A percentile compares a stretch with the other conserved stretches of the same genome.
These are phyloP conservation scores for Cyberlindnera saturnus DNA, from an alignment of 805 yeast species.

Conservation along the genomic window DNA sequence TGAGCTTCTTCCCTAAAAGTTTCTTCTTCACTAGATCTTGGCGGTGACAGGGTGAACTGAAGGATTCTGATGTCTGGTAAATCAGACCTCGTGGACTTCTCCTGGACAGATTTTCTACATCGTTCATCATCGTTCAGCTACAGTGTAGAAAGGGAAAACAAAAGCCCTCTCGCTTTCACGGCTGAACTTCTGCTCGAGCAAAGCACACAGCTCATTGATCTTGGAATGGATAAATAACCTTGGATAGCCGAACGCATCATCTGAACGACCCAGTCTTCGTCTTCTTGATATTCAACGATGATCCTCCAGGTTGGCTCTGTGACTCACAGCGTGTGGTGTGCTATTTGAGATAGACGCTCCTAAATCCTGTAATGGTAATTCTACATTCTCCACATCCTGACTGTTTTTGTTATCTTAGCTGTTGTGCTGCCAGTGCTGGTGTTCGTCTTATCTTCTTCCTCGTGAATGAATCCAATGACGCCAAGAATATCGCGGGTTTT, in stretches of 20 bases:
- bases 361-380: constrained; percentile 30
- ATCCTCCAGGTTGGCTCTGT: constrained; percentile 95
- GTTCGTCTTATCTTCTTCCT: too few relatives aligned
- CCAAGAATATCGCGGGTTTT: too few relatives aligned
- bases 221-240: constrained; percentile 67
- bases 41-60: constrained; percentile 67
- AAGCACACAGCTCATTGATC: constrained; percentile 48
- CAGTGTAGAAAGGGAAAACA: constrained; percentile 69
- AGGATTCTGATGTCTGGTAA: constrained; percentile 50
- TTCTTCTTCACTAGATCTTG: constrained; percentile 51
- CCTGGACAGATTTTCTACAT: constrained; percentile 71
- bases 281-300: constrained; percentile 88
- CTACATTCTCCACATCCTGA: not conserved
- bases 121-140: constrained; percentile 80
- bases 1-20: constrained; percentile 57
- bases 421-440: too few relatives aligned
- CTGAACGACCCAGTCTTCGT: constrained; percentile 70
- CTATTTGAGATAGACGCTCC: constrained; percentile 91
- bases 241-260: constrained; percentile 88
- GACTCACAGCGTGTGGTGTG: constrained; percentile 90
- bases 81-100: constrained; percentile 24
- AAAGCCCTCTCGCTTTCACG: constrained; percentile 70
- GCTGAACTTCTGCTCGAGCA: constrained; percentile 65
- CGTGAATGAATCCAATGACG: too few relatives aligned
- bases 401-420: not conserved